phyloP scores from a whole-genome alignment of 2,329 filamentous ascomycete genomes.

The Diaporthe capsici region DNA sequence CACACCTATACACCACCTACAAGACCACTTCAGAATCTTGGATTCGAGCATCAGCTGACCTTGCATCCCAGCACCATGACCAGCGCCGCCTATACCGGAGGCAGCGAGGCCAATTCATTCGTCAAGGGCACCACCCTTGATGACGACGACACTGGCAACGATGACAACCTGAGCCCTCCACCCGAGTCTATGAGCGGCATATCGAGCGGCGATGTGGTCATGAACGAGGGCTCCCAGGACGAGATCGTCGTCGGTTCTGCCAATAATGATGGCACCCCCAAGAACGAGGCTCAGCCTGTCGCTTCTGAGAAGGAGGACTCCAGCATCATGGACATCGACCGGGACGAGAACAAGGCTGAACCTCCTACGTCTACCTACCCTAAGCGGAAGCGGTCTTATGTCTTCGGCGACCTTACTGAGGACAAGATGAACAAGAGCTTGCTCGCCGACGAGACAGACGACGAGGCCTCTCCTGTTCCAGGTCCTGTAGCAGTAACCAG shows the following conservation, averaged over 20 bases:
- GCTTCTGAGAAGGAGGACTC: constrained; percentile 57
- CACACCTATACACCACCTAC: not conserved
- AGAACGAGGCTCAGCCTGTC: constrained; percentile 52
- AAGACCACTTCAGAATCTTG: not conserved
- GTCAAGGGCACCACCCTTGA: constrained; percentile 50
- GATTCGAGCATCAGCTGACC: not conserved
- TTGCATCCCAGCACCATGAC: not conserved
- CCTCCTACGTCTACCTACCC: constrained; percentile 51
- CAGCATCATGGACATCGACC: constrained; percentile 22
- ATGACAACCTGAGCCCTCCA: constrained; percentile 62
- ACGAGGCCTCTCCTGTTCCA: constrained; percentile 30
- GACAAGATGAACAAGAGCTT: constrained; percentile 58
- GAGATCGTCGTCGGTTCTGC: constrained; percentile 64
- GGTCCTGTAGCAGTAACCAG: constrained; percentile 41
- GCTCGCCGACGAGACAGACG: constrained; percentile 50
- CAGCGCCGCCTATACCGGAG: constrained; percentile 29
- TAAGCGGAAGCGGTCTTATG: constrained; percentile 69
- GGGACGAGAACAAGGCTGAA: not conserved
- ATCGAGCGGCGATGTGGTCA: constrained; percentile 52
- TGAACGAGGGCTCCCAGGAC: constrained; percentile 59
- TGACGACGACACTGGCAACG: constrained; percentile 52
- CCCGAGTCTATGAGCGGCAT: constrained; percentile 57
- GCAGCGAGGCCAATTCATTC: not conserved
- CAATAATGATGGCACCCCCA: constrained; percentile 57
- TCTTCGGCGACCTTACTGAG: constrained; percentile 65